Percentiles rank a stretch among this genome's conserved stretches.
phyloP scores from a whole-genome alignment of 2,329 filamentous ascomycete genomes.

The Trichoderma semiorbis region DNA sequence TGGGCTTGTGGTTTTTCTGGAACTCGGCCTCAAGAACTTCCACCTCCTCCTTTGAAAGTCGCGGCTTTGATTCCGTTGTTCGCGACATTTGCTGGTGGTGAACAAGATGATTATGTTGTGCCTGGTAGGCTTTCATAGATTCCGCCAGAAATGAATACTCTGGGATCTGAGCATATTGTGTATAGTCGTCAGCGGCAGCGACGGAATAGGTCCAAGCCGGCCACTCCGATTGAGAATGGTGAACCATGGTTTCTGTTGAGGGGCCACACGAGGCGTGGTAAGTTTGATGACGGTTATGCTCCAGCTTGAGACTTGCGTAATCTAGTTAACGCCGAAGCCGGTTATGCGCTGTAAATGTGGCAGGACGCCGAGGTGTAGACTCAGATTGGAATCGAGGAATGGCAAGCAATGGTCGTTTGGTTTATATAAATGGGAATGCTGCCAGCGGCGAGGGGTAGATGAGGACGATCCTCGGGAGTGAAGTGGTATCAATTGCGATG shows the following conservation, averaged over 20 bases:
- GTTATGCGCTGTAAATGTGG: not conserved
- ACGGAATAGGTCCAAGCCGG: slow-evolving; percentile 34
- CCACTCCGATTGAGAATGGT: slow-evolving; percentile 37
- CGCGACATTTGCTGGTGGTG: slow-evolving; percentile 39
- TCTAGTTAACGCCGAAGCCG: not conserved
- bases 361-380: not conserved
- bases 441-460: not conserved
- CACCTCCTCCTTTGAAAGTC: slow-evolving; percentile 57
- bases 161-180: slow-evolving; percentile 32
- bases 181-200: slow-evolving; percentile 28
- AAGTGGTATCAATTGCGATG: slow-evolving; percentile 7
- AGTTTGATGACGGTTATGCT: not conserved
- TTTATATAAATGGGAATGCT: not conserved
- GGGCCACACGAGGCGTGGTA: not conserved
- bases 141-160: slow-evolving; percentile 38
- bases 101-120: slow-evolving; percentile 36
- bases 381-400: not conserved
- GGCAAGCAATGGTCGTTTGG: not conserved
- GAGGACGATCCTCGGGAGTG: not conserved
- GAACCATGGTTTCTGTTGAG: slow-evolving; percentile 29
- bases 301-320: not conserved
- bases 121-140: slow-evolving; percentile 38
- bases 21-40: slow-evolving; percentile 59
- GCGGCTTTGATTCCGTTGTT: slow-evolving; percentile 48
- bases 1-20: slow-evolving; percentile 62